Conservation (phyloP, 352 stramenopile species). For the Achlya hypogyna region DNA sequence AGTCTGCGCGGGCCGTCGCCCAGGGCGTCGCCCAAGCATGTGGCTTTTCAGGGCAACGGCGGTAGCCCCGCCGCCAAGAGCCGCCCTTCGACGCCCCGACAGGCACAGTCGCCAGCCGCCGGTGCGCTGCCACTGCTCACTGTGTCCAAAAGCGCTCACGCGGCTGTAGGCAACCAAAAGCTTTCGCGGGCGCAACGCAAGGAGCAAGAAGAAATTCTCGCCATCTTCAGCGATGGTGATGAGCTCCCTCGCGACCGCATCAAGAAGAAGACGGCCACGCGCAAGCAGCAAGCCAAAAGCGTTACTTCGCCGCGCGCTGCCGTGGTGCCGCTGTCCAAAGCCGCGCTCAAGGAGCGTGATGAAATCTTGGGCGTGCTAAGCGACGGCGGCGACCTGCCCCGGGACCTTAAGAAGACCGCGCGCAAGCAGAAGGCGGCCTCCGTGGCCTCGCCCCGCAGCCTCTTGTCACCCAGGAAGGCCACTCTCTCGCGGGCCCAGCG, state of each 20-base stretch:
- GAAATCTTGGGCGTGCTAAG: neutral
- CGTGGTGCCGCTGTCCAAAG: neutral
- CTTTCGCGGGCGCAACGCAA: neutral
- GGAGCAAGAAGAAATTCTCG: neutral
- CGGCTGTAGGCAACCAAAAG: too few relatives aligned
- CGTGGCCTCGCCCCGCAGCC: neutral
- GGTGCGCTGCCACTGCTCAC: too few relatives aligned
- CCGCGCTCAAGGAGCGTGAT: neutral
- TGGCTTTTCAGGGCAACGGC: neutral
- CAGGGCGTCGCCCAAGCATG: neutral
- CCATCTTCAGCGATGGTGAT: conserved; percentile 2
- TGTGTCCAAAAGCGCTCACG: too few relatives aligned
- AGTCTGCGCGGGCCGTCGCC: neutral
- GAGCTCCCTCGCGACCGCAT: conserved; percentile 1
- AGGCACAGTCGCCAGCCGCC: too few relatives aligned
- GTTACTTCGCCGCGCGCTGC: neutral
- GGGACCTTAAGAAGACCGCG: neutral
- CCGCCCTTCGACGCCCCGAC: neutral
- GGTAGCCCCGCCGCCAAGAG: neutral
- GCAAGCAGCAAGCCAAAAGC: neutral
- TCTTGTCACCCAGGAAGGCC: neutral
- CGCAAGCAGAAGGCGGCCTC: neutral
- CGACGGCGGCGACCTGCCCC: neutral
- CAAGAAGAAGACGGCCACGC: neutral
- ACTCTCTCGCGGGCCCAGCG: neutral